A percentile compares a stretch with the other conserved stretches of the same genome.
Evolutionary conservation across 2,329 filamentous ascomycete genomes (phyloP).

Genomic region (Colletotrichum sp.): DNA sequence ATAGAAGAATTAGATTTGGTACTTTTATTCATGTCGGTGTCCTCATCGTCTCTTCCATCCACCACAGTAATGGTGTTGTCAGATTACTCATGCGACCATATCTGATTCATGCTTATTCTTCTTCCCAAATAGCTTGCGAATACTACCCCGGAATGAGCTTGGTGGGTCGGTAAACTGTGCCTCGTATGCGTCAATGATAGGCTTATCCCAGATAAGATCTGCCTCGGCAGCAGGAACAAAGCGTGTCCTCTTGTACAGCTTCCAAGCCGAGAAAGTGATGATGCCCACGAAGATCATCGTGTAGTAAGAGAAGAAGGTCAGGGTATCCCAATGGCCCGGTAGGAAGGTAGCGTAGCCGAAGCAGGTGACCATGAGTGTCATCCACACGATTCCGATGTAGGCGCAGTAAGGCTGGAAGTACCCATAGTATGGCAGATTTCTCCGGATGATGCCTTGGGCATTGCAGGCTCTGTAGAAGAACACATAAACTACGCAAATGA

Average conservation of each 20-base stretch:
- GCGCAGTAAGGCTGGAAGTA: conserved; percentile 64
- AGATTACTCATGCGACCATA: neutral
- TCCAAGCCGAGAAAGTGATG: conserved; percentile 64
- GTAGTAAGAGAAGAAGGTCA: conserved; percentile 58
- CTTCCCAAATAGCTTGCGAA: conserved; percentile 47
- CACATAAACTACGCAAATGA: conserved; percentile 61
- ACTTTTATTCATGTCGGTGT: neutral
- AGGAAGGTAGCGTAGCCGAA: conserved; percentile 62
- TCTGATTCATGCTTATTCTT: conserved; percentile 15
- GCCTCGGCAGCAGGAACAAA: conserved; percentile 57
- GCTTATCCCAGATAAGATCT: conserved; percentile 66
- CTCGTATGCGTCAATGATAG: conserved; percentile 63
- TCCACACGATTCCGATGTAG: conserved; percentile 47
- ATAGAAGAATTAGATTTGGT: neutral
- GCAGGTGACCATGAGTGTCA: conserved; percentile 48
- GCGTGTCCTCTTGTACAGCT: conserved; percentile 64
- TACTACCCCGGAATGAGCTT: conserved; percentile 60
- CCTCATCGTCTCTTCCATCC: neutral
- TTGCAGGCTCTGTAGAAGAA: conserved; percentile 60
- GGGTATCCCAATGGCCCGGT: conserved; percentile 44
- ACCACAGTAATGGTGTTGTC: neutral
- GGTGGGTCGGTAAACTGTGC: conserved; percentile 51
- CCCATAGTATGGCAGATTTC: conserved; percentile 60
- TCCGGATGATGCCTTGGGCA: conserved; percentile 50
- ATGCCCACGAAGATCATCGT: conserved; percentile 61